Percentiles rank a stretch among this genome's conserved stretches.
phyloP scores from a whole-genome alignment of 345 rosid species.

The Moricandia arvensis region DNA sequence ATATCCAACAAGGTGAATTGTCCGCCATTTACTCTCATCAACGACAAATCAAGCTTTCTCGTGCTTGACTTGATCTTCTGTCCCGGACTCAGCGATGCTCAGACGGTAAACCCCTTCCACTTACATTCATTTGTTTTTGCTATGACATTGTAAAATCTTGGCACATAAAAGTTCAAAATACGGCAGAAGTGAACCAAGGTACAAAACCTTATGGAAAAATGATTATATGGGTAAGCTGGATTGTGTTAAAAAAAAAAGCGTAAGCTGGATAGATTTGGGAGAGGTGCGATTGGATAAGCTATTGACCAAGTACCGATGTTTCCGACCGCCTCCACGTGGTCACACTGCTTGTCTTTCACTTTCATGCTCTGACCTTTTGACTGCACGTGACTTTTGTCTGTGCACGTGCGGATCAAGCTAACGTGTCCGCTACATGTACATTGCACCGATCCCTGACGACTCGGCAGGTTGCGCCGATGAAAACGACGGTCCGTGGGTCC shows the following conservation, averaged over 20 bases:
- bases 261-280: slow-evolving; percentile 12
- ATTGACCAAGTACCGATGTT: slow-evolving; percentile 60
- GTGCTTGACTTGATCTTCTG: neutral
- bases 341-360: slow-evolving; percentile 38
- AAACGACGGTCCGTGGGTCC: slow-evolving; percentile 29
- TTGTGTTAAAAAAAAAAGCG: too few relatives aligned
- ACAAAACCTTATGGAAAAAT: neutral
- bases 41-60: neutral
- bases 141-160: neutral
- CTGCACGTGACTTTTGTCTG: slow-evolving; percentile 54
- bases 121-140: neutral
- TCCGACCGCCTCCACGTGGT: slow-evolving; percentile 62
- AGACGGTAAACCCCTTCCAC: neutral
- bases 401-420: slow-evolving; percentile 36
- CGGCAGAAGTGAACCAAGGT: neutral
- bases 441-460: slow-evolving; percentile 34
- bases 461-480: slow-evolving; percentile 38
- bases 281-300: slow-evolving; percentile 40
- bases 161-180: neutral
- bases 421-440: slow-evolving; percentile 28
- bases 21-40: neutral
- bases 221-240: slow-evolving; percentile 8
- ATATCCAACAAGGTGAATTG: neutral
- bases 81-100: neutral
- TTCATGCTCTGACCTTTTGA: slow-evolving; percentile 45